phyloP scores from a whole-genome alignment of 1,284 basidiomycete species.

The Phellinidium pouzarii region DNA sequence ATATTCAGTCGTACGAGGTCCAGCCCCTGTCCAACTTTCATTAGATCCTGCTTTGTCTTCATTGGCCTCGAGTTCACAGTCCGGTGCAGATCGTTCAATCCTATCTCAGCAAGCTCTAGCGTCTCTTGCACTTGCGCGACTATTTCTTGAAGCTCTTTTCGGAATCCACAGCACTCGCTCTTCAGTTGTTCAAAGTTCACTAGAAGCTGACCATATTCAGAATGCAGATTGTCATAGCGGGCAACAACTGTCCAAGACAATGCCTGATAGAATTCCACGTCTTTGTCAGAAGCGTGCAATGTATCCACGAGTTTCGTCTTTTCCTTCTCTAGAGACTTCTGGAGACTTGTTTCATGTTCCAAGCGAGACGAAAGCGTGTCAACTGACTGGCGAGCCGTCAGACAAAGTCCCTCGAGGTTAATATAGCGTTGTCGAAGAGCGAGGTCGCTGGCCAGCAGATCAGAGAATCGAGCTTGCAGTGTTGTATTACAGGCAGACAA shows the following conservation, averaged over 20 bases:
- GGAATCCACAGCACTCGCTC: conserved; percentile 5
- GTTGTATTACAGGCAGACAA: neutral
- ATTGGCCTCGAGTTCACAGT: neutral
- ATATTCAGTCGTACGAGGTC: conserved; percentile 10
- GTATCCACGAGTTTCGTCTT: neutral
- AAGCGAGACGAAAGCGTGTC: neutral
- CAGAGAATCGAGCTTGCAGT: neutral
- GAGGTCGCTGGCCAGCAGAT: neutral
- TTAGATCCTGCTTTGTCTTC: conserved; percentile 8
- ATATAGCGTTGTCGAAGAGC: neutral
- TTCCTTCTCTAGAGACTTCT: neutral
- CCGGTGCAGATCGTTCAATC: conserved; percentile 7
- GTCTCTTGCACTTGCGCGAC: conserved; percentile 6
- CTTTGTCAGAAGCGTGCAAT: neutral
- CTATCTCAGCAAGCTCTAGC: conserved; percentile 10
- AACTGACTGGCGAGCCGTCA: neutral
- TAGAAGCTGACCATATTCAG: conserved; percentile 12
- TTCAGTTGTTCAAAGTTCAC: conserved; percentile 6
- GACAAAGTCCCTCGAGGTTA: neutral
- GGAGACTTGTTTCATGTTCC: neutral
- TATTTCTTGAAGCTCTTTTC: neutral
- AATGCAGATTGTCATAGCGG: conserved; percentile 10
- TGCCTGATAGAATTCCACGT: conserved; percentile 10
- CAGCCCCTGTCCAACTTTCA: conserved; percentile 10
- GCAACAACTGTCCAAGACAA: conserved; percentile 7